Evolutionary conservation across 192 early-diverging fungal species (phyloP).

Genomic region (Powellomyces hirtus): DNA sequence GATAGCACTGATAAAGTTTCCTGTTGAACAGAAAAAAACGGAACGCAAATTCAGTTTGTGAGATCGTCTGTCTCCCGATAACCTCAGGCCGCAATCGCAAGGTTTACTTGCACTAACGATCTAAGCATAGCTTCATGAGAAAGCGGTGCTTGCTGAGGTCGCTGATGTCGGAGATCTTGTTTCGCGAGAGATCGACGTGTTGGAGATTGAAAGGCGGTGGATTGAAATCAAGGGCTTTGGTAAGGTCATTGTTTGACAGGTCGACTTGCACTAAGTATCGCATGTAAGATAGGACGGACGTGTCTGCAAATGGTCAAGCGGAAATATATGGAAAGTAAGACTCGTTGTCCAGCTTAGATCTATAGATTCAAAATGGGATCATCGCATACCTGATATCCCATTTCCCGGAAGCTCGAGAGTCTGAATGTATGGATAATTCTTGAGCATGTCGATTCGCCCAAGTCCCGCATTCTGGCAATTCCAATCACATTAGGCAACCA

Average conservation of each 20-base stretch:
- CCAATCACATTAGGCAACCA: background rate
- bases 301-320: constrained; percentile 24
- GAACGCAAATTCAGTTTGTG: background rate
- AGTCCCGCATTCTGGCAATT: constrained; percentile 32
- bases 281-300: constrained; percentile 32
- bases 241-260: constrained; percentile 51
- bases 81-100: no score
- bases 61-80: no score
- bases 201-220: constrained; percentile 54
- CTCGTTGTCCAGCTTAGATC: no score
- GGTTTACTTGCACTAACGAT: constrained; percentile 30
- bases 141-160: constrained; percentile 45
- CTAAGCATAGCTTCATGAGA: constrained; percentile 39
- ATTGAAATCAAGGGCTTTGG: constrained; percentile 28
- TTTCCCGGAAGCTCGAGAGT: constrained; percentile 49
- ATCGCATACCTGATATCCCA: constrained; percentile 35
- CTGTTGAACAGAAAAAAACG: constrained; percentile 9
- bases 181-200: constrained; percentile 49
- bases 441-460: constrained; percentile 31
- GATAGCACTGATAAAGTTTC: constrained; percentile 21
- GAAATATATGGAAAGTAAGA: no score
- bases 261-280: constrained; percentile 50
- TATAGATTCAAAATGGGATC: no score
- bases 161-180: constrained; percentile 43
- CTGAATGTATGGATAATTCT: constrained; percentile 41